A percentile compares a stretch with the other conserved stretches of the same genome.
Conservation (phyloP, 2,329 filamentous ascomycete genomes). For the Lachnellula subtilissima region DNA sequence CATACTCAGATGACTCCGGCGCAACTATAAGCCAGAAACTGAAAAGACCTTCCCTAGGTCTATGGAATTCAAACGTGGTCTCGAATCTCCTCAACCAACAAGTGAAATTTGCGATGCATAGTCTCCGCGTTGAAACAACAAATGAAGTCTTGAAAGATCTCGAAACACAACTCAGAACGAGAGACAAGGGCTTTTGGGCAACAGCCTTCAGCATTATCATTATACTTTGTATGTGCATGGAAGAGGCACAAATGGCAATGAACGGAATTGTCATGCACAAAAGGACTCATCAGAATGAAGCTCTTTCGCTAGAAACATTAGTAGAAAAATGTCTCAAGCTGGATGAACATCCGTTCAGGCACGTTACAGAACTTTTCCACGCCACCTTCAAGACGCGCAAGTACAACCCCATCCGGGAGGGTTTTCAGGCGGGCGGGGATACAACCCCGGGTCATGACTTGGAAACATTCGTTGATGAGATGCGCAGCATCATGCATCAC, state of each 20-base stretch:
- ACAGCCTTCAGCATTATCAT: slow-evolving; percentile 7
- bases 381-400: slow-evolving; percentile 3
- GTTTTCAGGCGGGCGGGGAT: not conserved
- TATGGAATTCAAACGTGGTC: not conserved
- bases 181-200: slow-evolving; percentile 4
- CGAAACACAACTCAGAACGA: slow-evolving; percentile 7
- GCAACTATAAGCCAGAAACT: not conserved
- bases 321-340: slow-evolving; percentile 2
- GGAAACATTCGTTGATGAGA: not conserved
- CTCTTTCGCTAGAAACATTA: not conserved
- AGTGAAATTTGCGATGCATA: slow-evolving; percentile 8
- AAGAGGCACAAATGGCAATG: slow-evolving; percentile 9
- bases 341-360: slow-evolving; percentile 5
- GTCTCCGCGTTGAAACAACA: slow-evolving; percentile 1
- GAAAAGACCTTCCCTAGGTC: not conserved
- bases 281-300: not conserved
- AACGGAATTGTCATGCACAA: slow-evolving; percentile 8
- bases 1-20: not conserved
- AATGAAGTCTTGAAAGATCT: slow-evolving; percentile 6
- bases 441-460: not conserved
- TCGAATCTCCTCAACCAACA: slow-evolving; percentile 10
- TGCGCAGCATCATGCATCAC: not conserved
- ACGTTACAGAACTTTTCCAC: slow-evolving; percentile 7
- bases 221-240: slow-evolving; percentile 10
- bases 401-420: slow-evolving; percentile 11